phyloP scores from a whole-genome alignment of 148 eudicot species.

The Diospyros lotus region DNA sequence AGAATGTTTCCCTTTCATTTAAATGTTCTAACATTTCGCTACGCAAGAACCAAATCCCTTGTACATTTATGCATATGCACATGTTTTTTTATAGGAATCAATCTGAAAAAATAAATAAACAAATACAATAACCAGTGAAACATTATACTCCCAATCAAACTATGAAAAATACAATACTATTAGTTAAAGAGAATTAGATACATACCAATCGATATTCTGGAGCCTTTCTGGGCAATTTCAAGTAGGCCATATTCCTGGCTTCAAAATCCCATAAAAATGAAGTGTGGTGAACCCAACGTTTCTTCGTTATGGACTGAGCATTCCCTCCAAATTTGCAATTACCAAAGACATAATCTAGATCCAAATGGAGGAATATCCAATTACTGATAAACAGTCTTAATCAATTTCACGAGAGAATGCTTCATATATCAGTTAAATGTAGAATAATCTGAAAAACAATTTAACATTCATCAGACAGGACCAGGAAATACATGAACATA shows the following conservation, averaged over 20 bases:
- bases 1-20: too few relatives aligned
- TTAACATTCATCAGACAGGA: not conserved
- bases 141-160: not conserved
- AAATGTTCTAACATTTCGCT: too few relatives aligned
- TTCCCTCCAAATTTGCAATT: conserved; percentile 89
- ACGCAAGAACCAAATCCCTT: too few relatives aligned
- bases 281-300: conserved; percentile 91
- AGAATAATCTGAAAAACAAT: not conserved
- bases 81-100: too few relatives aligned
- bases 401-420: not conserved
- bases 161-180: not conserved
- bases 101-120: too few relatives aligned
- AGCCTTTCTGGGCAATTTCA: conserved; percentile 68
- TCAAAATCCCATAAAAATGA: conserved; percentile 92
- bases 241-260: conserved; percentile 59
- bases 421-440: not conserved
- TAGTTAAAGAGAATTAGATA: not conserved
- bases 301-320: conserved; percentile 85
- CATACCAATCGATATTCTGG: conserved; percentile 75
- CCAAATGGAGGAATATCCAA: not conserved
- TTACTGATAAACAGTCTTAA: not conserved
- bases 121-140: not conserved
- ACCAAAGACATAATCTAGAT: conserved; percentile 82
- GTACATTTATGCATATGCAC: too few relatives aligned
- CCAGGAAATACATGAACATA: too few relatives aligned